Conservation (phyloP, 805 yeast species). For the Pichia pseudocactophila region DNA sequence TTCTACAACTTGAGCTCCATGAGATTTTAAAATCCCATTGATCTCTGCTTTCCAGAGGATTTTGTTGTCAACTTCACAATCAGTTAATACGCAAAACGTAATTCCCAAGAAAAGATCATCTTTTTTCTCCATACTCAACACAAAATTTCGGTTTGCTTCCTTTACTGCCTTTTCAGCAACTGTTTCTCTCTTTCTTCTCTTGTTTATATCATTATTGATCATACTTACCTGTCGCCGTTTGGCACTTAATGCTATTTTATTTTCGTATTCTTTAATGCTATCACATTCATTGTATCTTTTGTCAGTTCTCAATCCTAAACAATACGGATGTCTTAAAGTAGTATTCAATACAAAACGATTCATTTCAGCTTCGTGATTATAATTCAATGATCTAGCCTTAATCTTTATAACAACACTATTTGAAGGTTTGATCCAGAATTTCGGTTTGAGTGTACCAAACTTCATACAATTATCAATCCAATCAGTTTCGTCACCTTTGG, state of each 20-base stretch:
- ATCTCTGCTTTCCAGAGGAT: slow-evolving; percentile 31
- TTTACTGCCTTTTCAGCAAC: slow-evolving; percentile 14
- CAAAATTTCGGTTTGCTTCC: slow-evolving; percentile 11
- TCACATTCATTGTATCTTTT: slow-evolving; percentile 50
- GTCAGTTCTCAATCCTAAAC: slow-evolving; percentile 59
- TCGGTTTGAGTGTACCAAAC: slow-evolving; percentile 58
- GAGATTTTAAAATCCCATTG: slow-evolving; percentile 28
- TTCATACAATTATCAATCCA: slow-evolving; percentile 24
- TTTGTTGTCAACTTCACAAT: slow-evolving; percentile 24
- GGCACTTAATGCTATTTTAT: slow-evolving; percentile 17
- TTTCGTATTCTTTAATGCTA: slow-evolving; percentile 44
- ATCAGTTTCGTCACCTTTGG: slow-evolving; percentile 2
- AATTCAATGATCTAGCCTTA: slow-evolving; percentile 59
- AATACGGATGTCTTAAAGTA: slow-evolving; percentile 71
- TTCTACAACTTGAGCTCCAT: slow-evolving; percentile 43
- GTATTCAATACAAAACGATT: slow-evolving; percentile 51
- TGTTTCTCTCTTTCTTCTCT: slow-evolving; percentile 11
- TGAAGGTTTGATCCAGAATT: slow-evolving; percentile 70
- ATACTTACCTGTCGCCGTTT: background rate
- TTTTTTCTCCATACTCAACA: slow-evolving; percentile 1
- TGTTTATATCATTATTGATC: background rate
- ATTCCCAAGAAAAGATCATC: slow-evolving; percentile 34
- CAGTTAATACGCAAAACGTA: slow-evolving; percentile 47
- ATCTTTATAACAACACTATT: slow-evolving; percentile 75
- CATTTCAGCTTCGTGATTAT: slow-evolving; percentile 34